Base-by-base conservation (phyloP, 2,329 filamentous ascomycete genomes). In the Fusarium udum region DNA sequence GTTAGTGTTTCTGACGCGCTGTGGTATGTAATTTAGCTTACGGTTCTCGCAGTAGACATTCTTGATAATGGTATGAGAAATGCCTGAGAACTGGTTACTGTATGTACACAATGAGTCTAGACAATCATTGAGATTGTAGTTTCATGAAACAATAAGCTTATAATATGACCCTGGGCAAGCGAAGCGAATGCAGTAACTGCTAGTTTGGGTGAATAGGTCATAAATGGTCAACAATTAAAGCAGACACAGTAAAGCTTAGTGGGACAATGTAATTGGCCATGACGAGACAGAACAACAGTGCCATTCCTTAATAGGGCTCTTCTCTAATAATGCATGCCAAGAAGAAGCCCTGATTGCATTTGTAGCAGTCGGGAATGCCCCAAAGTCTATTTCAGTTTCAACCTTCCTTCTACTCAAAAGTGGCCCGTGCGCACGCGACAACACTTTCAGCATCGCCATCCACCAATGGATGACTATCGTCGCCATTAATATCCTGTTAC, bases 401-500 rank as follows among this genome's bases (percentile, higher is more conserved):
- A 74, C 62, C 40, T 59, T 31, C 66, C 45, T 61, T 59, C 58
- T 34, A 34, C 34, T 36, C 28, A 28, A 39, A 52, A 28, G 22
- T 74, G 72, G 72, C 43, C 72, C 71, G 72, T 74, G 72, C 72
- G 49, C 59, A 74, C 72, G 72, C 72, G 72, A 74, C 72, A 74
- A 74, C 72, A 55, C 49, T 52, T 74, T 26, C 64, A 72, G 49
- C 71, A 72, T 66, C 49, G 28, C 51, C 68, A 59, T 74, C 64
- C 58, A 74, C 72, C 71, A 72, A 74, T 74, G 58, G 59, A 74
- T 72, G 61, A 69, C 57, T 68, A 64, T 59, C 62, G 64, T 67
- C 46, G 69, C 74, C 62, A 69, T 69, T 73, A 62, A 64, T 62
- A 71, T 71, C 53, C 26, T 16, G 43, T 31, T 43, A 53, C 45